Evolutionary conservation across 495 filamentous ascomycete genomes (phyloP), one percentile per base, ranked within the genome.

Genomic region (Hypoxylon crocopeplum): DNA sequence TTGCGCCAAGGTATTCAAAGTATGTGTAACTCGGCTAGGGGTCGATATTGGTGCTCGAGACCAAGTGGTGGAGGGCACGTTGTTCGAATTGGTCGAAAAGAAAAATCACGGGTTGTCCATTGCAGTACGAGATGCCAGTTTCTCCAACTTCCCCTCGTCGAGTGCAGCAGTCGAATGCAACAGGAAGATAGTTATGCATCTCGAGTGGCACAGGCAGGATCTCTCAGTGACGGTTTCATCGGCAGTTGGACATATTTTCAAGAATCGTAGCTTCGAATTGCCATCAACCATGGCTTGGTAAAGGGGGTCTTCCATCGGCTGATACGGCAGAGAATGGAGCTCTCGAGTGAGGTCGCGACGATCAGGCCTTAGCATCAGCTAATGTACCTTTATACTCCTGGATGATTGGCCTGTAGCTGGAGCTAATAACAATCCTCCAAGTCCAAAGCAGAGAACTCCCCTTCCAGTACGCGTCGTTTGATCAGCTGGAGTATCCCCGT

Each of bases 81-180:
- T 25, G 20, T 34, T 56, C 12, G 61, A 64, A 56, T 59, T 59
- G 61, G 55, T 21, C 45, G 32, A 48, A 46, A 46, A 32, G 33
- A 41, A 59, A 48, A 45, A 46, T 34, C 45, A 59, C 49, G 44
- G 61, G 55, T 50, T 54, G 57, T 45, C 46, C 37, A 32, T 33
- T 55, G 42, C 60, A 59, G 61, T 17, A 30, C 21, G 49, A 59
- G 61, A 58, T 44, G 48, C 39, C 41, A 54, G 33, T 40, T 58
- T 56, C 55, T 59, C 61, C 55, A 64, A 64, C 58, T 59, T 47
- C 61, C 61, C 61, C 60, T 55, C 61, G 61, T 59, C 36, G 44
- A 41, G 34, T 37, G 59, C 52, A 56, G 52, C 39, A 29, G 17
- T 62, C 33, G 47, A 39, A 62, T 56, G 59, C 27, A 62, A 51